Base-by-base conservation (phyloP, 768 basidiomycete species). In the Hortiboletus campestris region DNA sequence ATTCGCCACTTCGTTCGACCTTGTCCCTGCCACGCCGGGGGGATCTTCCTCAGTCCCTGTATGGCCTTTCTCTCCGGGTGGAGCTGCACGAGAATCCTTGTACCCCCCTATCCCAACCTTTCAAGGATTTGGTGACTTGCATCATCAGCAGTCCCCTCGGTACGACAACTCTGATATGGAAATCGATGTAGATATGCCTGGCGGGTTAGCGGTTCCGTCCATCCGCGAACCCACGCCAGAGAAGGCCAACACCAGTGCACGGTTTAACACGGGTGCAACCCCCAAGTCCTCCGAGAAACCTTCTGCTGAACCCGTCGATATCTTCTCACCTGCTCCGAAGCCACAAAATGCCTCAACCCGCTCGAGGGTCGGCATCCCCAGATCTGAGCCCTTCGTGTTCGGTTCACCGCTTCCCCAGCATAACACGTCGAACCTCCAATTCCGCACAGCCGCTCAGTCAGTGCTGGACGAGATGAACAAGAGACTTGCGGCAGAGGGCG, bases 381-480 rank as follows among this genome's bases (percentile, higher is more conserved):
- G 56, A 41, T 67, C 68, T 2, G 69, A 79, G 22, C 83, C 85
- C 0, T 93, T 92, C 73, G 66, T 90, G 20, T 93, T 93, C 62
- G 90, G 90, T 25, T 91, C 90, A 0, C 86, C 89, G 0, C 77
- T 82, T 4, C 83, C 87, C 8, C 80, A 81, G 55, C 77, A 88
- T 63, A 78, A 74, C 44, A 78, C 81, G 42, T 83, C 85, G 32
- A 84, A 88, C 59, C 71, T 74, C n/a, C 80, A 86, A 48, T 92
- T 93, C 72, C 79, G 77, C 49, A 69, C 75, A 2, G 85, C 86
- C 0, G 86, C 89, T 0, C 77, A 82, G n/a, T 79, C 80, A 20
- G 84, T 94, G 29, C 74, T 93, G 31, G 86, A 85, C 47, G 91
- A 94, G 70, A 90, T 94, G 87, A 91, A 92, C 67, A 76, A 78